Evolutionary conservation across 768 basidiomycete species (phyloP), one percentile per base, ranked within the genome.

Genomic region (Boletus sp.): DNA sequence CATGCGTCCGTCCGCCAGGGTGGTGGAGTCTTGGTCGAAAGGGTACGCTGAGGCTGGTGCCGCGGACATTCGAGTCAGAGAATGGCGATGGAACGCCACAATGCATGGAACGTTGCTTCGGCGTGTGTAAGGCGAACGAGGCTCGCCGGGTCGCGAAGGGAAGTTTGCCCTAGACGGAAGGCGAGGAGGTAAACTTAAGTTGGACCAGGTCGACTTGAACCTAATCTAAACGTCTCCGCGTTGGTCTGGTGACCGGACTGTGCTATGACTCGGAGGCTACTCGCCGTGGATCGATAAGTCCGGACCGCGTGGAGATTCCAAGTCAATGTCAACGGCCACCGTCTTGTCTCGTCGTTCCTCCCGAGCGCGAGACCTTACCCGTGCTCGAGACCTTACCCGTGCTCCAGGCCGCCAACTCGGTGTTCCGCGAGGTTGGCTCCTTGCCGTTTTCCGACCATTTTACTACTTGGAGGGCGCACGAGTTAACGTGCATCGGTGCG

Each of bases 11-110:
- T 24, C 30, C 39, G 40, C 51, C 39, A 37, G 20, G 29, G 45
- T 61, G 47, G 49, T 61, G 52, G 18, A 36, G 48, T 41, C 54
- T 56, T 32, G 51, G 41, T 60, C 50, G 47, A 46, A 51, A 47
- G n/a, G 33, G 47, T 37, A 28, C 2, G 33, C 14, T 46, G n/a
- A 60, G 45, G 36, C 49, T 60, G 45, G 30, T 46, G 7, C 60
- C 48, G 60, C 60, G 60, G 60, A 57, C 32, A 35, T 15, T 39
- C 39, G 54, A 36, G 8, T 54, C 36, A 14, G 14, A 32, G 33
- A 17, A 45, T 44, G 37, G 40, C 18, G 42, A 64, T 50, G 45
- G 50, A 54, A 50, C 51, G 56, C 51, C 55, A 61, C 51, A 40
- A 52, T 50, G 50, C 52, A 39, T 2, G 49, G 14, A 20, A 41